phyloP scores from a whole-genome alignment of 352 stramenopile species.

The Salisapilia sapeloensis region DNA sequence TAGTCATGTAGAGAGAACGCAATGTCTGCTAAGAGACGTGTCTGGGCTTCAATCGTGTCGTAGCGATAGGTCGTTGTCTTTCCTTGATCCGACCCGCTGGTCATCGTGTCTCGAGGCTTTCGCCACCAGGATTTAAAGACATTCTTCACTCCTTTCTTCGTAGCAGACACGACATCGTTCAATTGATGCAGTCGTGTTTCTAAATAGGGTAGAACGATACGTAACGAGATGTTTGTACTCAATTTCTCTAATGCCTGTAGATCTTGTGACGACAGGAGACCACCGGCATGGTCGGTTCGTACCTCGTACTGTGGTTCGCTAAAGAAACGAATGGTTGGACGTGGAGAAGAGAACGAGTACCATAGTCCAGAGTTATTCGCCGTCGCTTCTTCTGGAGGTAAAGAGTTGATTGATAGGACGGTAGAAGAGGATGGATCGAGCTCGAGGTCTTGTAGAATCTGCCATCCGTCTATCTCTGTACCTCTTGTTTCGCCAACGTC shows the following conservation, averaged over 20 bases:
- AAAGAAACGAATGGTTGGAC: constrained; percentile 36
- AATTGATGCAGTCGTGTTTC: constrained; percentile 73
- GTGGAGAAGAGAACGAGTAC: constrained; percentile 36
- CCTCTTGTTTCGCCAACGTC: constrained; percentile 61
- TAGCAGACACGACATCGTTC: constrained; percentile 78
- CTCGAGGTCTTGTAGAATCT: constrained; percentile 55
- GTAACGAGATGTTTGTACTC: constrained; percentile 56
- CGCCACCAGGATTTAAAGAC: constrained; percentile 84
- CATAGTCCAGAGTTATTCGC: constrained; percentile 15
- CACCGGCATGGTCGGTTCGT: constrained; percentile 12
- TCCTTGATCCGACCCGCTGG: constrained; percentile 3
- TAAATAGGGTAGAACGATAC: constrained; percentile 63
- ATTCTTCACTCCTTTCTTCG: constrained; percentile 87
- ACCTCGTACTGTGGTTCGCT: constrained; percentile 10
- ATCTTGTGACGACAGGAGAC: constrained; percentile 50
- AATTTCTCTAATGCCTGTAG: constrained; percentile 42
- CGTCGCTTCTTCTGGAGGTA: constrained; percentile 11
- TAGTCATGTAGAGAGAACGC: constrained; percentile 84
- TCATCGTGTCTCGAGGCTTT: constrained; percentile 66
- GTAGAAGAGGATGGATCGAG: constrained; percentile 22
- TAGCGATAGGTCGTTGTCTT: constrained; percentile 37
- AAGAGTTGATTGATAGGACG: constrained; percentile 58
- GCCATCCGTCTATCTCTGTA: constrained; percentile 61
- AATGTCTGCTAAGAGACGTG: constrained; percentile 74
- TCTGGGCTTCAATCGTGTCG: constrained; percentile 83